A percentile compares a stretch with the other conserved stretches of the same genome.
phyloP scores from a whole-genome alignment of 176 grass and related monocot genomes.

The Phragmites australis region DNA sequence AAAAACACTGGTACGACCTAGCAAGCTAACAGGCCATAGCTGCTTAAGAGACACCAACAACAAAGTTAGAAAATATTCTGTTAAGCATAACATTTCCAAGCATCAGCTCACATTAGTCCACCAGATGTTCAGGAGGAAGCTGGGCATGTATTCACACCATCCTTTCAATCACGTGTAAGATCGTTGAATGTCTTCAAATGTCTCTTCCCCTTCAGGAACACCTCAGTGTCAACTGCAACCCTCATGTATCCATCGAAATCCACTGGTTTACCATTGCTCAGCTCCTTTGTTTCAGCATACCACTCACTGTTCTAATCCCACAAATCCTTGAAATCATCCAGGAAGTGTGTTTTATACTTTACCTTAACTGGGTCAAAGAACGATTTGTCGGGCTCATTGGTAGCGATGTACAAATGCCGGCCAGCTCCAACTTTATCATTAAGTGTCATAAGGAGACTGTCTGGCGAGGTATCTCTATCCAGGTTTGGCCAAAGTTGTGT shows the following conservation, averaged over 20 bases:
- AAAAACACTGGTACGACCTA: conserved; percentile 8
- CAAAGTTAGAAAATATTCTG: conserved; percentile 23
- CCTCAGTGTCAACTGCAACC: conserved; percentile 86
- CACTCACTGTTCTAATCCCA: conserved; percentile 87
- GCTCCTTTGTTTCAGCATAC: conserved; percentile 81
- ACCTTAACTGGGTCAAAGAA: conserved; percentile 79
- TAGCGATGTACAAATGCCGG: conserved; percentile 79
- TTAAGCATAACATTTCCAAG: conserved; percentile 13
- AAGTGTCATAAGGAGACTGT: conserved; percentile 57
- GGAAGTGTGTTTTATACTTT: conserved; percentile 65
- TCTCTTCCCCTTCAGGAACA: conserved; percentile 86
- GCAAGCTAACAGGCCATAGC: conserved; percentile 21
- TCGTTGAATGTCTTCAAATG: conserved; percentile 92
- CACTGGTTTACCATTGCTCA: conserved; percentile 72
- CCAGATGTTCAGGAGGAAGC: conserved; percentile 37
- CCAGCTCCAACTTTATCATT: conserved; percentile 75
- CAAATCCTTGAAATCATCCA: conserved; percentile 82
- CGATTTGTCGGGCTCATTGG: conserved; percentile 66
- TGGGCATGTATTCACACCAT: conserved; percentile 83
- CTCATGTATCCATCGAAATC: conserved; percentile 98
- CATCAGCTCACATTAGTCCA: conserved; percentile 33
- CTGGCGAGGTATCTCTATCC: conserved; percentile 70
- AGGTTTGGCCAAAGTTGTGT: conserved; percentile 80
- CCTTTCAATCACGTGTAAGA: conserved; percentile 76
- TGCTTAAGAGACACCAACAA: conserved; percentile 17